Evolutionary conservation across 23 red algal genomes (phyloP), one percentile per base, ranked within the genome.

Genomic region (Gracilaria domingensis): DNA sequence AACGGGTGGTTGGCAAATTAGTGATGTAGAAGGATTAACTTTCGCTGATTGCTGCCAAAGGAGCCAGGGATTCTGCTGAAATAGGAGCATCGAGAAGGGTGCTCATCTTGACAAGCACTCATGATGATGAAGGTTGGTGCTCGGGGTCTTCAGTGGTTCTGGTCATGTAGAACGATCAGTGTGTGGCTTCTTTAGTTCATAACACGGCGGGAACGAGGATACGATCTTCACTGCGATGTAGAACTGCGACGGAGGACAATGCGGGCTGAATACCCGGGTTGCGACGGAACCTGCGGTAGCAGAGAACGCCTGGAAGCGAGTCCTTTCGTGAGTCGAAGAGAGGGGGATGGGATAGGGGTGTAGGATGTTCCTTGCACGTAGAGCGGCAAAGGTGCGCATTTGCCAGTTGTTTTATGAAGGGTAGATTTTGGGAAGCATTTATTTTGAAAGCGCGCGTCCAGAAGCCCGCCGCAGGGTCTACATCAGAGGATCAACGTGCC

Each of bases 81-180:
- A 86, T 72, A 2, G 87, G 87, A 18, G 87, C 71, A 4, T 90
- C 87, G 25, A 90, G 57, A 64, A 90, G 75, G 33, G 87, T 49
- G 34, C 87, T 74, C 71, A 90, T 77, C 74, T 90, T 90, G 58
- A 75, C 44, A 51, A 90, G 75, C 3, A 54, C 87, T 75, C 87
- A 90, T 67, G 87, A 80, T 12, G 87, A 59, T 16, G 53, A 54
- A 8, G 79, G 35, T 26, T 82, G 79, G 30, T 57, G 75, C 58
- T 56, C 36, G 36, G 79, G 36, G 53, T 0, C 26, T 18, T 82
- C 79, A 51, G 40, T 50, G 1, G 67, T n/a, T 28, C 40, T 77
- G 38, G 72, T 50, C 72, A 77, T 77, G 39, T 6, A 37, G 33
- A 36, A 37, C 9, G 20, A 37, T 8, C 2, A 17, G 32, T 34